Percentiles rank a stretch among this genome's conserved stretches.
Conservation (phyloP, 495 filamentous ascomycete genomes). For the Cudoniella acicularis region DNA sequence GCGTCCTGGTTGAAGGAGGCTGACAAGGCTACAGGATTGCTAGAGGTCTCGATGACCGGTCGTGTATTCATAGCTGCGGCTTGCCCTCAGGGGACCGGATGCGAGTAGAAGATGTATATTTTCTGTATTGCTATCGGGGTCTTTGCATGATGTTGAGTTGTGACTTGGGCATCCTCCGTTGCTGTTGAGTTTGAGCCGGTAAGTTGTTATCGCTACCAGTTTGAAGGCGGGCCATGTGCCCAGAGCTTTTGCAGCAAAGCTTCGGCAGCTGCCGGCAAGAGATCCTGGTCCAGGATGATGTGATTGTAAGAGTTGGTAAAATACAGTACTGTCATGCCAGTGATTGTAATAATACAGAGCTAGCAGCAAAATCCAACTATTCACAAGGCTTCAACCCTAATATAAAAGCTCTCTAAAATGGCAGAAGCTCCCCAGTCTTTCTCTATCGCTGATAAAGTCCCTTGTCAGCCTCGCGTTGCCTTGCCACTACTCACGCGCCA, state of each 20-base stretch:
- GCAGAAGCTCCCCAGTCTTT: background rate
- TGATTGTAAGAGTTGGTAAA: too few species aligned
- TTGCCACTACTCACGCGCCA: too few species aligned
- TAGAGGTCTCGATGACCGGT: constrained; percentile 74
- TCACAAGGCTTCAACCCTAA: too few species aligned
- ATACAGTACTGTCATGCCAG: too few species aligned
- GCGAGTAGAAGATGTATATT: background rate
- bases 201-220: background rate
- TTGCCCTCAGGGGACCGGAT: background rate
- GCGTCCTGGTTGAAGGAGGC: constrained; percentile 83
- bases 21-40: constrained; percentile 72
- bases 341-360: too few species aligned
- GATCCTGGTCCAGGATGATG: too few species aligned
- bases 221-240: background rate
- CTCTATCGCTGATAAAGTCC: background rate
- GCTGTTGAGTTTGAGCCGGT: background rate
- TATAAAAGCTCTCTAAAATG: background rate
- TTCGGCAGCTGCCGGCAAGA: too few species aligned
- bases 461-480: background rate
- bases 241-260: background rate
- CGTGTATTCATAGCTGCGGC: constrained; percentile 79
- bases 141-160: background rate
- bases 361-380: too few species aligned
- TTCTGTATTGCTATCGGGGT: background rate
- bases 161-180: background rate